Percentiles rank a stretch among this genome's conserved stretches.
phyloP scores from a whole-genome alignment of 108 stramenopile species.

The Pseudonitzschia delicatissima region DNA sequence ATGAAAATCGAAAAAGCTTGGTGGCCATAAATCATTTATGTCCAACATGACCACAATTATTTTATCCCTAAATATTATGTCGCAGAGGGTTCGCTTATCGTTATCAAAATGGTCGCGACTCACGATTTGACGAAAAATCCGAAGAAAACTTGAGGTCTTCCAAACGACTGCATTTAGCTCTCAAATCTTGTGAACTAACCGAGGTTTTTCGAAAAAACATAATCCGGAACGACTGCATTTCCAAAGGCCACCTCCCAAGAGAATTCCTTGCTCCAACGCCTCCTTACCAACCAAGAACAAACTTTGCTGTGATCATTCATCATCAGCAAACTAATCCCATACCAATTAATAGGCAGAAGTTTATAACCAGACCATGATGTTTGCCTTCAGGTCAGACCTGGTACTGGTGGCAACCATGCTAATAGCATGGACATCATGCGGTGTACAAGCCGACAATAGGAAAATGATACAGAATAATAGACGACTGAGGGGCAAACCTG shows the following conservation, averaged over 20 bases:
- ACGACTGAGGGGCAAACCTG: slow-evolving; percentile 14
- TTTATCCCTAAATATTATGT: background rate
- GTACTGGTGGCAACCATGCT: slow-evolving; percentile 1
- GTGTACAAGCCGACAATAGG: background rate
- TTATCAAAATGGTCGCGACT: slow-evolving; percentile 2
- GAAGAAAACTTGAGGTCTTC: no score
- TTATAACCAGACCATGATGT: background rate
- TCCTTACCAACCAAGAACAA: no score
- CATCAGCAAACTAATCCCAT: no score
- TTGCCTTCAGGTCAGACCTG: background rate
- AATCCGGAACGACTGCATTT: no score
- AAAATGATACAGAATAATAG: slow-evolving; percentile 7
- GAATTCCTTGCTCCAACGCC: no score
- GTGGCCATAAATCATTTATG: background rate
- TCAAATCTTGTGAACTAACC: no score
- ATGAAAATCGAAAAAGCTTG: background rate
- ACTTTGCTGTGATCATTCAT: no score
- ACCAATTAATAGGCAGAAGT: no score
- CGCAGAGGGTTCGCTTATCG: background rate
- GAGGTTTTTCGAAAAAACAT: no score
- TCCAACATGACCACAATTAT: background rate
- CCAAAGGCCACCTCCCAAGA: no score
- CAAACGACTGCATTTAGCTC: no score
- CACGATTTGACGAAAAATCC: background rate
- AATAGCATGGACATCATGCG: background rate